A percentile compares a stretch with the other conserved stretches of the same genome.
These are phyloP conservation scores for Aspergillus piperis DNA, from an alignment of 2,329 filamentous ascomycete genomes.

Conservation along the genomic window DNA sequence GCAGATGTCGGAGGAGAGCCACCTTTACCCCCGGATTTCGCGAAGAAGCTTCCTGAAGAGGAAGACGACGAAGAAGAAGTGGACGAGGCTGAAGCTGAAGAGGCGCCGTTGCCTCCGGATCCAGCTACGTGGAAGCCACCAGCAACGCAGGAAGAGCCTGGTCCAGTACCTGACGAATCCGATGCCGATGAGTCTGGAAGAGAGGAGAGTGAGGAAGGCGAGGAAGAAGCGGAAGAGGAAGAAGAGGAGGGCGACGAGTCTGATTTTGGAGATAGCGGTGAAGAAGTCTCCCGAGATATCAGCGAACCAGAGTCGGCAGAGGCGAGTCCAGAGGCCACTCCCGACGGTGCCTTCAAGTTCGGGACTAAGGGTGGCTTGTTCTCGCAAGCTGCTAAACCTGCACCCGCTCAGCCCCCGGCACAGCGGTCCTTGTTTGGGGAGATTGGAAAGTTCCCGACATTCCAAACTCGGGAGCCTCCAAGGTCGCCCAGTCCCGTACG, in stretches of 20 bases:
- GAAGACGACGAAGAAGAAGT: constrained; percentile 12
- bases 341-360: constrained; percentile 48
- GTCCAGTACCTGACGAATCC: constrained; percentile 38
- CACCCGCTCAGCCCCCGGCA: constrained; percentile 3
- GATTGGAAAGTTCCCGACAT: constrained; percentile 40
- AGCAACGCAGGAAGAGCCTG: constrained; percentile 24
- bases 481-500: constrained; percentile 52
- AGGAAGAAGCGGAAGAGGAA: constrained; percentile 11
- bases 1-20: constrained; percentile 22
- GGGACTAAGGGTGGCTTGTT: constrained; percentile 45
- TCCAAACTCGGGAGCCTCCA: constrained; percentile 37
- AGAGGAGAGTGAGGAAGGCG: constrained; percentile 29
- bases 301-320: constrained; percentile 32
- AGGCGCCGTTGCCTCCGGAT: constrained; percentile 31
- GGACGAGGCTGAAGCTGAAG: constrained; percentile 19
- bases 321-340: constrained; percentile 43
- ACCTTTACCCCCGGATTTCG: constrained; percentile 30
- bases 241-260: constrained; percentile 40
- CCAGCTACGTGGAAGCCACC: constrained; percentile 26
- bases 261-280: constrained; percentile 49
- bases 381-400: constrained; percentile 37
- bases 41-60: neutral
- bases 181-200: constrained; percentile 37
- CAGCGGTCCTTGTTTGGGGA: constrained; percentile 48
- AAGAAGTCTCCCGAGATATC: constrained; percentile 48